phyloP scores from a whole-genome alignment of 1,284 basidiomycete species.

The Ganoderma lingzhi region DNA sequence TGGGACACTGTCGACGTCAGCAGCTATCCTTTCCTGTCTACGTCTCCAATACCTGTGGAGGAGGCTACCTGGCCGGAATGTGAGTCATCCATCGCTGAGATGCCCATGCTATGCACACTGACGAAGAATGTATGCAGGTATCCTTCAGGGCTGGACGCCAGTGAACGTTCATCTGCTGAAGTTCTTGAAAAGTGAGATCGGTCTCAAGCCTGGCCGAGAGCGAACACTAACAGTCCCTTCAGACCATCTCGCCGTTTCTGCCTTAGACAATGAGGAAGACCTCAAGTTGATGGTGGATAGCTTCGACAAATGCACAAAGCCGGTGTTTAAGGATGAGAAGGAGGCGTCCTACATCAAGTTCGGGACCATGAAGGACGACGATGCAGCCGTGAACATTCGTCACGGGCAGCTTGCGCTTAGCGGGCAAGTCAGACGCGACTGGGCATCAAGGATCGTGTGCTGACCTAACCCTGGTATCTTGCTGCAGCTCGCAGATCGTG shows the following conservation, averaged over 20 bases:
- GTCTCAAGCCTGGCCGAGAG: not conserved
- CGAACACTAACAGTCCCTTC: not conserved
- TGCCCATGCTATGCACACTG: not conserved
- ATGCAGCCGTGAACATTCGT: constrained; percentile 46
- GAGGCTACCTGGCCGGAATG: constrained; percentile 51
- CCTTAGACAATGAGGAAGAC: constrained; percentile 44
- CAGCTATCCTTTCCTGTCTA: constrained; percentile 48
- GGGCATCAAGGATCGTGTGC: not conserved
- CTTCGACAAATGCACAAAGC: constrained; percentile 53
- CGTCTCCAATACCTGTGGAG: constrained; percentile 40
- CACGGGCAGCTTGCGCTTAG: constrained; percentile 49
- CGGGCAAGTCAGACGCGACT: constrained; percentile 41
- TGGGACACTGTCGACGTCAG: constrained; percentile 64
- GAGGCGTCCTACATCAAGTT: constrained; percentile 52
- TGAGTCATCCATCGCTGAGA: constrained; percentile 35
- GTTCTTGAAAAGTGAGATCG: constrained; percentile 40
- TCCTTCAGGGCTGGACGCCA: constrained; percentile 38
- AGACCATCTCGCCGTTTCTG: constrained; percentile 47
- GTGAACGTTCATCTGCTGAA: constrained; percentile 40
- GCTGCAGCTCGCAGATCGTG: constrained; percentile 43
- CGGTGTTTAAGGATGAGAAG: constrained; percentile 45
- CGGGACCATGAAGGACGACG: constrained; percentile 47
- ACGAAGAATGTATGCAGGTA: constrained; percentile 25
- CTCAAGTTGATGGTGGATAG: constrained; percentile 45
- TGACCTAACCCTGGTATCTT: not conserved